Conservation (phyloP, 371 early-diverging fungal genomes). For the Gilbertella persicaria region DNA sequence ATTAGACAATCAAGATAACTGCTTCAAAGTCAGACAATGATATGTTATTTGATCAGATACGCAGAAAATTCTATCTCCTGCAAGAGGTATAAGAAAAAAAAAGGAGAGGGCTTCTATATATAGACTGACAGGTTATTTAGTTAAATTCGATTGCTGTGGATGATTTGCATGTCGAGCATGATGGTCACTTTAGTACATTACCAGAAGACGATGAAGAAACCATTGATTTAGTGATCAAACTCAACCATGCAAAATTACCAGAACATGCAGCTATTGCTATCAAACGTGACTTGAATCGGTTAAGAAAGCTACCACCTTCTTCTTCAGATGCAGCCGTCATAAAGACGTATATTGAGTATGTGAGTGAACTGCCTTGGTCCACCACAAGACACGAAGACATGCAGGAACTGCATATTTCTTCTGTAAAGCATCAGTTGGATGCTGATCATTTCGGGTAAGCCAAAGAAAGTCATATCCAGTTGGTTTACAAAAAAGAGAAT, state of each 20-base stretch:
- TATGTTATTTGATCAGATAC: slow-evolving; percentile 58
- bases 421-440: slow-evolving; percentile 67
- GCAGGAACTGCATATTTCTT: slow-evolving; percentile 56
- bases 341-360: slow-evolving; percentile 76
- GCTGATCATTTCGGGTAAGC: slow-evolving; percentile 77
- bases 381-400: slow-evolving; percentile 16
- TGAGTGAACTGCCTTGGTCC: slow-evolving; percentile 80
- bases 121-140: background rate
- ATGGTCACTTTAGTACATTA: background rate
- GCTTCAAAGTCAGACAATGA: slow-evolving; percentile 16
- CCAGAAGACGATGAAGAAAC: slow-evolving; percentile 65
- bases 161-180: background rate
- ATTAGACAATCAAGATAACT: slow-evolving; percentile 13
- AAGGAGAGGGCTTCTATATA: background rate
- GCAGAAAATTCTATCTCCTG: slow-evolving; percentile 76
- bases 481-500: background rate
- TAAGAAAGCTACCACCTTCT: slow-evolving; percentile 70
- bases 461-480: background rate
- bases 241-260: slow-evolving; percentile 64
- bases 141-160: background rate
- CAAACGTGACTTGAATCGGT: slow-evolving; percentile 69
- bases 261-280: slow-evolving; percentile 62
- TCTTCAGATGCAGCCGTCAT: slow-evolving; percentile 81
- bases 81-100: slow-evolving; percentile 58
- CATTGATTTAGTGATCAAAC: slow-evolving; percentile 53